Percentiles rank a stretch among this genome's conserved stretches.
phyloP scores from a whole-genome alignment of 1,284 basidiomycete genomes.

The Cutaneotrichosporon sp. region DNA sequence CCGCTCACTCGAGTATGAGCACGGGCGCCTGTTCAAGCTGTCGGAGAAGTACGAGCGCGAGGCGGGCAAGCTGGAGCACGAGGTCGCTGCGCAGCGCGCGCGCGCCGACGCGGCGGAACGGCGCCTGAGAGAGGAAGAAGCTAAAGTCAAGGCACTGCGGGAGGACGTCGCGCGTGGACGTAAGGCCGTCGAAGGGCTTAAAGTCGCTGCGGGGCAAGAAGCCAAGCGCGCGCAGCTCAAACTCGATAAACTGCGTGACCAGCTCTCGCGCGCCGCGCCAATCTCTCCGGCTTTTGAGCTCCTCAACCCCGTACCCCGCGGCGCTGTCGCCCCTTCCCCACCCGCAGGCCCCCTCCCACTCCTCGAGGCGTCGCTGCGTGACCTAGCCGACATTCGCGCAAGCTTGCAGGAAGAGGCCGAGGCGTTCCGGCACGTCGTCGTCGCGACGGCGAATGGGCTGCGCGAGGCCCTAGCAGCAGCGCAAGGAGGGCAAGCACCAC shows the following conservation, averaged over 20 bases:
- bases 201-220: slow-evolving; percentile 55
- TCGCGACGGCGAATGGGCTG: slow-evolving; percentile 65
- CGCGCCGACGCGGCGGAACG: slow-evolving; percentile 54
- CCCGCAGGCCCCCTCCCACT: slow-evolving; percentile 50
- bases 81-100: slow-evolving; percentile 58
- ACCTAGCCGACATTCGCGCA: slow-evolving; percentile 64
- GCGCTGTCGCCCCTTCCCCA: slow-evolving; percentile 27
- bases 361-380: slow-evolving; percentile 65
- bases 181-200: slow-evolving; percentile 43
- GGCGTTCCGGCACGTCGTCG: slow-evolving; percentile 61
- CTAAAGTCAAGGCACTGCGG: slow-evolving; percentile 55
- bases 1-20: slow-evolving; percentile 72
- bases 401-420: slow-evolving; percentile 66
- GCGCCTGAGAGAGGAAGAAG: slow-evolving; percentile 53
- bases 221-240: slow-evolving; percentile 71
- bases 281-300: slow-evolving; percentile 34
- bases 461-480: slow-evolving; percentile 51
- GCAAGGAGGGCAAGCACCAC: slow-evolving; percentile 4
- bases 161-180: slow-evolving; percentile 36
- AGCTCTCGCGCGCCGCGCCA: slow-evolving; percentile 57
- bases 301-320: slow-evolving; percentile 40
- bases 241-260: slow-evolving; percentile 67
- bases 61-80: slow-evolving; percentile 49
- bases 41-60: slow-evolving; percentile 22
- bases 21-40: slow-evolving; percentile 67